Percentiles rank a stretch among this genome's conserved stretches.
Evolutionary conservation across 176 grass and related monocot species (phyloP).

Genomic region (Oryza officinalis): DNA sequence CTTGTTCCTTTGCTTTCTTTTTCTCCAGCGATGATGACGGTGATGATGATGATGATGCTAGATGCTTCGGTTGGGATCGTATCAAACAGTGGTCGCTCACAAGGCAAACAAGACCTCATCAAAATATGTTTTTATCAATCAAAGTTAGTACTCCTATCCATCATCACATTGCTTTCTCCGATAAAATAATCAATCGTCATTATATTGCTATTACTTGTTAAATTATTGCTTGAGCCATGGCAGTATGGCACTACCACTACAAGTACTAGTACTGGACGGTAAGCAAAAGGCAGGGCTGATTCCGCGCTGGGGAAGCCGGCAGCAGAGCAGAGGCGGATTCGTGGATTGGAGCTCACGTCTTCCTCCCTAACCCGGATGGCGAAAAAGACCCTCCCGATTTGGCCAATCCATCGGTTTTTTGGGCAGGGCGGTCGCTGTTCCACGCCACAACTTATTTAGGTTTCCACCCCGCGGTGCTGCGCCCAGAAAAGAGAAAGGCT

Average conservation of each 20-base stretch:
- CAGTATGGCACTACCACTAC: background rate
- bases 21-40: background rate
- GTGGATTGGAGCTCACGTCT: slow-evolving; percentile 35
- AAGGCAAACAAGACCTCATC: background rate
- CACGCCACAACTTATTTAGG: background rate
- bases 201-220: background rate
- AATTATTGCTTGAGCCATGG: background rate
- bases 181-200: background rate
- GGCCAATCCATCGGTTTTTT: background rate
- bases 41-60: background rate
- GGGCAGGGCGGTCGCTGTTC: background rate
- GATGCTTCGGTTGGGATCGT: slow-evolving; percentile 4
- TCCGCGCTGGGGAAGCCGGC: background rate
- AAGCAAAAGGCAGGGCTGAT: slow-evolving; percentile 25
- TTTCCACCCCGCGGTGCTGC: background rate
- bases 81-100: background rate
- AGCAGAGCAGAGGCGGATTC: background rate
- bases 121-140: background rate
- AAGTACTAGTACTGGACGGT: background rate
- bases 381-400: background rate
- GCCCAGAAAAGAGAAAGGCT: background rate
- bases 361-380: background rate
- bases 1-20: background rate
- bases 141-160: background rate
- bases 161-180: background rate